Conservation (phyloP, 2,329 filamentous ascomycete genomes). For the Fusarium sp. region DNA sequence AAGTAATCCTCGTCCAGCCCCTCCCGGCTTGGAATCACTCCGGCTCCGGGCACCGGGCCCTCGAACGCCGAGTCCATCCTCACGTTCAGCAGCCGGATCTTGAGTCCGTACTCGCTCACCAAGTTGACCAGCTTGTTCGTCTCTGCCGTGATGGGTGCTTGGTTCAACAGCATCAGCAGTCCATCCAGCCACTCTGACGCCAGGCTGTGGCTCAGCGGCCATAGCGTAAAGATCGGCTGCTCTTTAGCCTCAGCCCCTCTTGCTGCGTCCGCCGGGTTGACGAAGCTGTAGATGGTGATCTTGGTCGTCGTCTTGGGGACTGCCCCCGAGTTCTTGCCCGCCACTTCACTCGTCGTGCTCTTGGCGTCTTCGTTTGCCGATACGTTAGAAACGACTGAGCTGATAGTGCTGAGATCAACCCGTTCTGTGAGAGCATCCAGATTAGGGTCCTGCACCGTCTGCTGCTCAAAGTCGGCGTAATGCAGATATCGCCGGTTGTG, state of each 20-base stretch:
- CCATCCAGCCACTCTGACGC: conserved; percentile 98
- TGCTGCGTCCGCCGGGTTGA: conserved; percentile 54
- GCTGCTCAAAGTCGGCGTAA: conserved; percentile 84
- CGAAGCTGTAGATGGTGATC: conserved; percentile 89
- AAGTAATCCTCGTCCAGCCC: conserved; percentile 94
- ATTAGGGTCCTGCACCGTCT: conserved; percentile 72
- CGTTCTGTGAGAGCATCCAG: conserved; percentile 82
- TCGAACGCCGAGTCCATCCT: conserved; percentile 82
- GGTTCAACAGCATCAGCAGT: conserved; percentile 91
- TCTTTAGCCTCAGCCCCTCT: conserved; percentile 64
- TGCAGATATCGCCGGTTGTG: conserved; percentile 92
- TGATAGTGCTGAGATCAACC: conserved; percentile 88
- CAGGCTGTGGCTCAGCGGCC: conserved; percentile 81
- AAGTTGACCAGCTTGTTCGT: conserved; percentile 90
- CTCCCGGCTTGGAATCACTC: conserved; percentile 82
- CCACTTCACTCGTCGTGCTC: conserved; percentile 58
- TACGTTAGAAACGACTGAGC: conserved; percentile 94
- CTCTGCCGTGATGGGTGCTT: conserved; percentile 96
- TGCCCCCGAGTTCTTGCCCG: conserved; percentile 52
- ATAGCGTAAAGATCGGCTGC: conserved; percentile 81
- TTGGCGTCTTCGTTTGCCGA: conserved; percentile 70
- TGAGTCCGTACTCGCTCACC: conserved; percentile 90
- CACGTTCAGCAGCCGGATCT: conserved; percentile 92
- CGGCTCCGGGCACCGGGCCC: conserved; percentile 74
- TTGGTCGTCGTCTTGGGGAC: conserved; percentile 74